phyloP scores from a whole-genome alignment of 257 asterid species.

The Ajuga chamaepitys region DNA sequence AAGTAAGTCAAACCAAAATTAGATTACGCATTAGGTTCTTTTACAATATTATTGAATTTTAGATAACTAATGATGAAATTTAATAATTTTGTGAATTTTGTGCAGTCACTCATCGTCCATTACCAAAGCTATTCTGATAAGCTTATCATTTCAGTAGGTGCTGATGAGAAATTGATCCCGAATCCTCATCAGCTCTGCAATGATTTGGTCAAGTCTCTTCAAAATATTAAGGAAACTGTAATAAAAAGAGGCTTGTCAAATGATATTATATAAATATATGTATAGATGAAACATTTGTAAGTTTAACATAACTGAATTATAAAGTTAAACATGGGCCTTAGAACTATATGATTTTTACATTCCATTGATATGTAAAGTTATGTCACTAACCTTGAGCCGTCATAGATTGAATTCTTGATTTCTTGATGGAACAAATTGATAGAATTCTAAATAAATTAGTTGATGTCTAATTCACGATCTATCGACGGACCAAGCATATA shows the following conservation, averaged over 20 bases:
- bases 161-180: slow-evolving; percentile 32
- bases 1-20: slow-evolving; percentile 11
- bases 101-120: slow-evolving; percentile 28
- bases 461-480: too few relatives aligned
- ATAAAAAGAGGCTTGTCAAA: not conserved
- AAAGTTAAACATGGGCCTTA: too few relatives aligned
- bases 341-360: too few relatives aligned
- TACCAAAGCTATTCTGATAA: slow-evolving; percentile 33
- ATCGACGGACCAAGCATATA: too few relatives aligned
- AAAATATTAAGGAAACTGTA: slow-evolving; percentile 19
- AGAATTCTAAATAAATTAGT: too few relatives aligned
- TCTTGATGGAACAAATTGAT: too few relatives aligned
- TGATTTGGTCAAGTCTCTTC: slow-evolving; percentile 28
- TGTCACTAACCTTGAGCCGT: too few relatives aligned
- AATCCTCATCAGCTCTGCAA: slow-evolving; percentile 39
- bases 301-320: too few relatives aligned
- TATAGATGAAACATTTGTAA: too few relatives aligned
- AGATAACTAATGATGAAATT: not conserved
- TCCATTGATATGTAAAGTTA: too few relatives aligned
- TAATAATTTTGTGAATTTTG: not conserved
- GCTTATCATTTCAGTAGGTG: slow-evolving; percentile 30
- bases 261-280: not conserved
- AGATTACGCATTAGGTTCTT: not conserved
- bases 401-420: too few relatives aligned
- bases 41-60: too few relatives aligned